These are phyloP conservation scores for Biscogniauxia marginata DNA, from an alignment of 2,329 filamentous ascomycete species.

Conservation along the genomic window DNA sequence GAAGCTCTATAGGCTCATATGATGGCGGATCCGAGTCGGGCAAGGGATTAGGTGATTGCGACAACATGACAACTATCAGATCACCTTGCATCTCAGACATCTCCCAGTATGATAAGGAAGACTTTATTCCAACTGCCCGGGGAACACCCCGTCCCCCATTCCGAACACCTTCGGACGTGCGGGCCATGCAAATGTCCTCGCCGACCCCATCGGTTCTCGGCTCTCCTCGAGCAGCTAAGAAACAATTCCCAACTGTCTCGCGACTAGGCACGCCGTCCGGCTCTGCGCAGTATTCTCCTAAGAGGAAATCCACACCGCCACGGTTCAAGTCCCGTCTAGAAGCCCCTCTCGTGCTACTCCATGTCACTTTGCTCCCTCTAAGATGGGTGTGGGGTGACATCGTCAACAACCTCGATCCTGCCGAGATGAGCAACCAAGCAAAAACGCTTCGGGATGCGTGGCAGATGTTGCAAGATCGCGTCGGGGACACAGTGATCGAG, in stretches of 20 bases:
- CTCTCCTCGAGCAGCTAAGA: conserved; percentile 56
- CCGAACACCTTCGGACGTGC: conserved; percentile 66
- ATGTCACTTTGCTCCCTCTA: conserved; percentile 73
- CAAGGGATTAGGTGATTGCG: conserved; percentile 26
- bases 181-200: conserved; percentile 70
- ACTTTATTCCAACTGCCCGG: conserved; percentile 55
- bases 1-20: conserved; percentile 56
- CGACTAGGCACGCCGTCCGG: conserved; percentile 54
- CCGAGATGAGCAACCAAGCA: conserved; percentile 37
- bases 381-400: conserved; percentile 63
- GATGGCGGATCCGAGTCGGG: conserved; percentile 34
- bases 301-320: conserved; percentile 52
- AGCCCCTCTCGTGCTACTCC: conserved; percentile 71
- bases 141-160: conserved; percentile 63
- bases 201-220: conserved; percentile 54
- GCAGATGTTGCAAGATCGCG: conserved; percentile 66
- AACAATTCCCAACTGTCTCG: conserved; percentile 50
- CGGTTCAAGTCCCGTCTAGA: conserved; percentile 57
- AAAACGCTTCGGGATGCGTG: conserved; percentile 61
- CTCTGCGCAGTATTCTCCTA: conserved; percentile 54
- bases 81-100: conserved; percentile 51
- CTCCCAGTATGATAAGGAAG: conserved; percentile 46
- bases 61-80: conserved; percentile 34
- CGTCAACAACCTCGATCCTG: conserved; percentile 41
- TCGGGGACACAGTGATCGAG: conserved; percentile 70